A percentile compares a stretch with the other conserved stretches of the same genome.
These are phyloP conservation scores for Phytopythium cucurbitacearum DNA, from an alignment of 352 stramenopile species.

Conservation along the genomic window DNA sequence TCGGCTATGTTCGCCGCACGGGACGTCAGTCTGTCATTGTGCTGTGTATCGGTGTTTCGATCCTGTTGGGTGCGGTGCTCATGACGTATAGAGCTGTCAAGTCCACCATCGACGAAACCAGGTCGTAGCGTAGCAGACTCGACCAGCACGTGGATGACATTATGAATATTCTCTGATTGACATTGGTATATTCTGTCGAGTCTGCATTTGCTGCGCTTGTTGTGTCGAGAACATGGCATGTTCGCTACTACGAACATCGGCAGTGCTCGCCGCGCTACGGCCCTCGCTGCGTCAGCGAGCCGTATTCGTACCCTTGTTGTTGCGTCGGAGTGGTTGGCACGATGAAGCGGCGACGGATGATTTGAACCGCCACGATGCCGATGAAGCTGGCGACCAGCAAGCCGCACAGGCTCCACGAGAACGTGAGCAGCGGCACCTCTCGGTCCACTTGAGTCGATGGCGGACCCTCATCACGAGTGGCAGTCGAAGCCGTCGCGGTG, in stretches of 20 bases:
- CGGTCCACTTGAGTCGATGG: not conserved
- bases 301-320: slow-evolving; percentile 9
- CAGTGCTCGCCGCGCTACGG: too few species aligned
- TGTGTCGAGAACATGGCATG: too few species aligned
- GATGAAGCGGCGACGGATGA: slow-evolving; percentile 11
- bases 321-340: slow-evolving; percentile 4
- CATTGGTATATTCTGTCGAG: too few species aligned
- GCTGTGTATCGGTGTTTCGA: slow-evolving; percentile 43
- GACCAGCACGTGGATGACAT: too few species aligned
- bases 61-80: slow-evolving; percentile 32
- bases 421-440: slow-evolving; percentile 13
- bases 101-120: slow-evolving; percentile 27
- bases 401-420: slow-evolving; percentile 37
- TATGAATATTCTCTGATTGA: too few species aligned
- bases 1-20: slow-evolving; percentile 44
- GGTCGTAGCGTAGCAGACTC: too few species aligned
- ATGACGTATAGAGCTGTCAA: slow-evolving; percentile 59
- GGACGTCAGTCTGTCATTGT: slow-evolving; percentile 60
- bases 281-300: slow-evolving; percentile 6
- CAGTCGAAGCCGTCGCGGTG: slow-evolving; percentile 2
- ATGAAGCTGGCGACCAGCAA: slow-evolving; percentile 38
- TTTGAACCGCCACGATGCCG: slow-evolving; percentile 23
- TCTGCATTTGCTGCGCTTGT: too few species aligned
- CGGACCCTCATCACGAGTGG: slow-evolving; percentile 5
- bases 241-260: too few species aligned